Evolutionary conservation across 2,329 filamentous ascomycete genomes (phyloP).

Genomic region (Cryphonectria carpinicola): DNA sequence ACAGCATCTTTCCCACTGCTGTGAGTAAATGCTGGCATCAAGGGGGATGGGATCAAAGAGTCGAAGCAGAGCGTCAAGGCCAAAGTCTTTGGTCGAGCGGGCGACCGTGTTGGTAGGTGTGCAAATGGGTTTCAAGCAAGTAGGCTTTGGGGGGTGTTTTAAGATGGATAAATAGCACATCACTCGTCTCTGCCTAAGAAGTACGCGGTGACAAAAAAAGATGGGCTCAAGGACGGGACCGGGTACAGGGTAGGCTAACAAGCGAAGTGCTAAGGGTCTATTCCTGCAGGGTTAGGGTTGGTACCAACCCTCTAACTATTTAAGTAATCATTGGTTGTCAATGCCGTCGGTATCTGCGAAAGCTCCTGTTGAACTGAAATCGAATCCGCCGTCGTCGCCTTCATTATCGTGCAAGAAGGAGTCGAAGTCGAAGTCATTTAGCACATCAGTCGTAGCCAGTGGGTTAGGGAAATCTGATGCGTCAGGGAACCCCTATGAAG

Average conservation of each 20-base stretch:
- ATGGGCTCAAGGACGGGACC: neutral
- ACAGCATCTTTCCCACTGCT: constrained; percentile 56
- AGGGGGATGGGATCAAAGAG: neutral
- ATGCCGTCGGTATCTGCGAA: too few species aligned
- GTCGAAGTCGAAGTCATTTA: too few species aligned
- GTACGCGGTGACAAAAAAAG: neutral
- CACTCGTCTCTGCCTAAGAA: neutral
- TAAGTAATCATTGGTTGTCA: too few species aligned
- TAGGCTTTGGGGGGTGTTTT: neutral
- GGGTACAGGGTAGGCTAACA: neutral
- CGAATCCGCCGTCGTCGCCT: too few species aligned
- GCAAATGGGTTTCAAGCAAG: neutral
- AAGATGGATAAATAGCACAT: neutral
- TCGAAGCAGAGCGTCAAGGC: neutral
- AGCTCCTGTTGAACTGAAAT: too few species aligned
- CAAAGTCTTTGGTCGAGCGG: neutral
- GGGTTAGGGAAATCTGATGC: too few species aligned
- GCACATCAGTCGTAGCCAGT: too few species aligned
- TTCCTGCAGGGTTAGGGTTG: neutral
- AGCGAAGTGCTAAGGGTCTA: neutral
- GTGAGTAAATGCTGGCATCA: constrained; percentile 17
- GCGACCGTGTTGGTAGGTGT: neutral
- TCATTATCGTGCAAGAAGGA: too few species aligned
- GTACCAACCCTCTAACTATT: too few species aligned
- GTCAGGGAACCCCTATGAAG: too few species aligned